Percentiles rank a stretch among this genome's conserved stretches.
These are phyloP conservation scores for Piper longum DNA, from an alignment of 164 flowering plant species.

Conservation along the genomic window DNA sequence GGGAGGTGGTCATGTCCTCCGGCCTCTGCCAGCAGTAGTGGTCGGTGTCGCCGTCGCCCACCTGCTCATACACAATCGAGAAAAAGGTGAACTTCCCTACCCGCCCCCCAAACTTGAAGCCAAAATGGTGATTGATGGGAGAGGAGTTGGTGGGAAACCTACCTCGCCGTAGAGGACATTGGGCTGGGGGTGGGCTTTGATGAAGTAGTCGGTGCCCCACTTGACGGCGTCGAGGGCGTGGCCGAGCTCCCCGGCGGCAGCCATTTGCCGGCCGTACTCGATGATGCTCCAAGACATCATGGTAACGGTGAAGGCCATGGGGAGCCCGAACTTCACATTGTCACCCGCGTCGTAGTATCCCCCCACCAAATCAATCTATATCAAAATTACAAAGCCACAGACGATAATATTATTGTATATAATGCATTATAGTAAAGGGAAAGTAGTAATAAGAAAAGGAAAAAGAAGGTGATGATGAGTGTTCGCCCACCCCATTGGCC, in stretches of 20 bases:
- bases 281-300: constrained; percentile 89
- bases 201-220: constrained; percentile 92
- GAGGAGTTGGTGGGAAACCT: not conserved
- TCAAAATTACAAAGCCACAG: not conserved
- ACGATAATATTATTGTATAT: not conserved
- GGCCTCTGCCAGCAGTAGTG: constrained; percentile 96
- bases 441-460: not conserved
- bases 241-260: constrained; percentile 53
- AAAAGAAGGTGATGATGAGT: not conserved
- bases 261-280: constrained; percentile 72
- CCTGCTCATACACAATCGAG: constrained; percentile 23
- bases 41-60: constrained; percentile 83
- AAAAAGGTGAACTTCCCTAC: not conserved
- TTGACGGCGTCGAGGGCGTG: constrained; percentile 80
- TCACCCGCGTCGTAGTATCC: constrained; percentile 97
- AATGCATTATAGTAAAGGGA: too few species aligned
- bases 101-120: not conserved
- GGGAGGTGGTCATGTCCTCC: constrained; percentile 98
- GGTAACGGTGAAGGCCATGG: constrained; percentile 91
- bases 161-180: constrained; percentile 84
- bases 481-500: constrained; percentile 48
- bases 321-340: constrained; percentile 91
- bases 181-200: constrained; percentile 83
- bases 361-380: constrained; percentile 85
- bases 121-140: not conserved